Base-by-base conservation (phyloP, 345 rosid genomes). In the Hibiscus mutabilis region DNA sequence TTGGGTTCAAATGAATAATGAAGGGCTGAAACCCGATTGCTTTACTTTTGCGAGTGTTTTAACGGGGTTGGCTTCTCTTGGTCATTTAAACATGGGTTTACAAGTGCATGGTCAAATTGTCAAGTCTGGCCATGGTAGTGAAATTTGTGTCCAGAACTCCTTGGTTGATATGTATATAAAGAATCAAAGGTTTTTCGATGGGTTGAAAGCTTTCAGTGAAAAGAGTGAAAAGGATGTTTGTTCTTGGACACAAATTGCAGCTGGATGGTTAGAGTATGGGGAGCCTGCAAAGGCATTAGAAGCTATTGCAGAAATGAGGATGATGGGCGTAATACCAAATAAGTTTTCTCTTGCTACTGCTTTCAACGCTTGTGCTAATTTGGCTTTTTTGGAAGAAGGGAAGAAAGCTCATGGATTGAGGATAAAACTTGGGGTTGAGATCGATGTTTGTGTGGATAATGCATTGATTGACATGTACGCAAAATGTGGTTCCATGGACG, bases 381-480 rank as follows among this genome's bases (percentile, higher is more conserved):
- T 80, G 57, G 69, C 87, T 60, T 78, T 79, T 0, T 51, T 85
- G 70, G 86, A 83, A 46, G 82, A 79, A 52, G 89, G 91, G 40
- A 66, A 70, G 78, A 85, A 79, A 75, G 46, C 78, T 62, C 91
- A 87, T 64, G 82, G 80, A 8, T 68, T 77, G 68, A 85, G 87
- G 61, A 74, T 87, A 63, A 85, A 86, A 73, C 81, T 85, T 6
- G 86, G 86, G 49, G 55, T 42, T 18, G 79, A 75, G 61, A 73
- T 80, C 21, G 87, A 82, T 75, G 78, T 72, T 31, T 80, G 86
- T 47, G 88, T 82, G 40, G 88, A 83, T 47, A 87, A 87, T 73
- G 83, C 91, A 2, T 52, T 87, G 74, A 74, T 85, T 5, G 88
- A 87, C 73, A 82, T 87, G 87, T 87, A 83, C 53, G 79, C 76